These are phyloP conservation scores for Hypoxylon sp. DNA, from an alignment of 2,329 filamentous ascomycete species.

Conservation along the genomic window DNA sequence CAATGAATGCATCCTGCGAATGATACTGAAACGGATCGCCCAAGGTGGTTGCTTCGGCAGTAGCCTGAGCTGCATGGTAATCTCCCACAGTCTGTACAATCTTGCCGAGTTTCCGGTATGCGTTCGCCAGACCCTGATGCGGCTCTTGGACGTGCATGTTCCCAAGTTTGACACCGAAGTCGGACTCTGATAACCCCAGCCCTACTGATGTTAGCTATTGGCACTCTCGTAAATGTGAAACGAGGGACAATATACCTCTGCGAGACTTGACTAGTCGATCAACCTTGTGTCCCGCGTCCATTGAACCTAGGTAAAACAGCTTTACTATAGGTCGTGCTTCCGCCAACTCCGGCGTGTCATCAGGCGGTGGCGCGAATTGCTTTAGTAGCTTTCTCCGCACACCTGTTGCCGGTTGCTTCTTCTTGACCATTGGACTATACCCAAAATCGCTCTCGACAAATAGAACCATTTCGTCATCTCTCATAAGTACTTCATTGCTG, in stretches of 20 bases:
- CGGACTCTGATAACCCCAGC: conserved; percentile 90
- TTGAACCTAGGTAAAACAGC: conserved; percentile 92
- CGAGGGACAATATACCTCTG: conserved; percentile 74
- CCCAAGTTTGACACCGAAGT: conserved; percentile 91
- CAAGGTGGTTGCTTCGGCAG: conserved; percentile 93
- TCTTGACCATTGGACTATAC: conserved; percentile 94
- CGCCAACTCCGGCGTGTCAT: conserved; percentile 95
- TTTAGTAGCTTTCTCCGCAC: conserved; percentile 96
- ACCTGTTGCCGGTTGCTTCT: conserved; percentile 96
- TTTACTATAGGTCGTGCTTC: conserved; percentile 93
- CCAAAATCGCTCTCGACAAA: conserved; percentile 99
- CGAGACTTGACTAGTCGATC: conserved; percentile 93
- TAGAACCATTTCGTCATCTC: conserved; percentile 96
- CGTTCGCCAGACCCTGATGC: conserved; percentile 87
- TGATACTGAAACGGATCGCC: conserved; percentile 96
- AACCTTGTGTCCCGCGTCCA: conserved; percentile 98
- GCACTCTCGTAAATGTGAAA: conserved; percentile 31
- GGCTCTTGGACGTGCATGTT: conserved; percentile 91
- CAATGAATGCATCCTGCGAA: conserved; percentile 95
- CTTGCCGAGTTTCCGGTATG: conserved; percentile 95
- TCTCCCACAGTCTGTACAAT: conserved; percentile 94
- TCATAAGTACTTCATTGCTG: conserved; percentile 90
- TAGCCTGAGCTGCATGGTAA: conserved; percentile 95
- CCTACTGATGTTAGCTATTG: conserved; percentile 67
- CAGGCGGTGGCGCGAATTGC: conserved; percentile 96